These are phyloP conservation scores for Cucurbita maxima DNA, from an alignment of 306 rosid species.

Conservation along the genomic window DNA sequence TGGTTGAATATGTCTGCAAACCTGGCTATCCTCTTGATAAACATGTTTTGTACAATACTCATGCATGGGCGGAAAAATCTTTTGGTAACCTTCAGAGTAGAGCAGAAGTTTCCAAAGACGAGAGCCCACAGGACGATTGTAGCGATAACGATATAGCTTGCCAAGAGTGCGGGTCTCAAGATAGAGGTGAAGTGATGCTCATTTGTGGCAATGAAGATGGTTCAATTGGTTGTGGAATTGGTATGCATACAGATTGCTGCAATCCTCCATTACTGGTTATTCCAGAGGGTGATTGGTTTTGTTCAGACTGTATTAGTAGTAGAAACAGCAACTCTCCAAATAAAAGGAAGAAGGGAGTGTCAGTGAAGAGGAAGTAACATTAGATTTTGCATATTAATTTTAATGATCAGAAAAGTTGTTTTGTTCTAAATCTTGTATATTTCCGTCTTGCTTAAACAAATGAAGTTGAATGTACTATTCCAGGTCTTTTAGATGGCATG, in stretches of 20 bases:
- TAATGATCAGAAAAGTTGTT: not conserved
- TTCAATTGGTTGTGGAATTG: conserved; percentile 65
- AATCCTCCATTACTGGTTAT: conserved; percentile 54
- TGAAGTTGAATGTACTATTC: not conserved
- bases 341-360: conserved; percentile 35
- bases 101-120: conserved; percentile 34
- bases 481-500: not conserved
- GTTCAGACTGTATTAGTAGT: conserved; percentile 38
- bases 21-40: conserved; percentile 64
- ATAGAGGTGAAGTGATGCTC: conserved; percentile 77
- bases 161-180: conserved; percentile 46
- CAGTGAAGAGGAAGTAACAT: conserved; percentile 20
- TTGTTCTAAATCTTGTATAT: not conserved
- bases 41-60: conserved; percentile 57
- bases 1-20: conserved; percentile 89
- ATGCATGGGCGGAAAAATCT: conserved; percentile 64
- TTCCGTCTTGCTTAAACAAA: not conserved
- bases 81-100: conserved; percentile 30
- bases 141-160: conserved; percentile 34
- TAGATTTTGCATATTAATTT: not conserved
- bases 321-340: conserved; percentile 18
- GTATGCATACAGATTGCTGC: conserved; percentile 76
- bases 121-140: conserved; percentile 11
- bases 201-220: conserved; percentile 81
- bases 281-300: conserved; percentile 86